Conservation (phyloP, 148 eudicot species). For the Chenopodium berlandieri region DNA sequence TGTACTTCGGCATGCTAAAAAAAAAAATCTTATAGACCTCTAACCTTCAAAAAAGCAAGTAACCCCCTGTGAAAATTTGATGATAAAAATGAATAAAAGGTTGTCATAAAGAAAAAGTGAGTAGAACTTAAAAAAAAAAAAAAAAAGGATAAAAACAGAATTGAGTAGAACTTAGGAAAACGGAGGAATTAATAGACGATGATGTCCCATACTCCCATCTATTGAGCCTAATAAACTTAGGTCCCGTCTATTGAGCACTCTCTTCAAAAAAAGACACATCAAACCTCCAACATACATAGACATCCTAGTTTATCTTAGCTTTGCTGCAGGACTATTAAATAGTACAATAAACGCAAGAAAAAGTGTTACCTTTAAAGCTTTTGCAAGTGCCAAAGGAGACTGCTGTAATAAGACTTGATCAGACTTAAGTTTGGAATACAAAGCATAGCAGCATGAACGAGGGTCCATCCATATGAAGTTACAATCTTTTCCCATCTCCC, state of each 20-base stretch:
- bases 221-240: background rate
- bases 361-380: slow-evolving; percentile 77
- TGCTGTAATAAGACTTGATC: slow-evolving; percentile 71
- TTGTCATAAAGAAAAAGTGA: too few relatives aligned
- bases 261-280: background rate
- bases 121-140: too few relatives aligned
- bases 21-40: too few relatives aligned
- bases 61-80: too few relatives aligned
- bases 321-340: background rate
- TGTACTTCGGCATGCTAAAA: too few relatives aligned
- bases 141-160: too few relatives aligned
- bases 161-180: too few relatives aligned
- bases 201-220: too few relatives aligned
- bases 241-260: background rate
- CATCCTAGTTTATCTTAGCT: background rate
- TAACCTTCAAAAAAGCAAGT: too few relatives aligned
- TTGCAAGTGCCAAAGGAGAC: slow-evolving; percentile 86
- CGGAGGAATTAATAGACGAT: too few relatives aligned
- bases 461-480: slow-evolving; percentile 78
- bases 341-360: background rate
- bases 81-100: too few relatives aligned
- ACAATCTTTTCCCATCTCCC: slow-evolving; percentile 32
- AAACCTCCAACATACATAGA: background rate
- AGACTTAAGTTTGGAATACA: slow-evolving; percentile 67
- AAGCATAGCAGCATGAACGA: slow-evolving; percentile 81